A percentile compares a stretch with the other conserved stretches of the same genome.
Conservation (phyloP, 116 monocot species). For the Posidonia oceanica region DNA sequence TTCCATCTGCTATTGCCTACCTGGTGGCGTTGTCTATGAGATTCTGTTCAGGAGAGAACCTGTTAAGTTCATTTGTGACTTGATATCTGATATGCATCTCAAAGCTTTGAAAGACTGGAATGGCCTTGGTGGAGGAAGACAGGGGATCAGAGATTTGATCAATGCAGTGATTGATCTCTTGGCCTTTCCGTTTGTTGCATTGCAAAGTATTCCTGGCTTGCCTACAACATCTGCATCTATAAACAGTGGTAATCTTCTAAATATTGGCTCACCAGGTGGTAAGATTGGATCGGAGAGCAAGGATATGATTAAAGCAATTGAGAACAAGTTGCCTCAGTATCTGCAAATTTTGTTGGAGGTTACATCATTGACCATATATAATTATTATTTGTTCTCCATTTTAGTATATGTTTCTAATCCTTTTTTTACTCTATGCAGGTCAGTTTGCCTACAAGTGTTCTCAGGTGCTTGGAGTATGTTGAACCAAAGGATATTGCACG, state of each 20-base stretch:
- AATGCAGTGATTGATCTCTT: constrained; percentile 79
- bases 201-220: constrained; percentile 64
- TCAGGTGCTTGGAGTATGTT: constrained; percentile 52
- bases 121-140: constrained; percentile 67
- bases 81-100: constrained; percentile 61
- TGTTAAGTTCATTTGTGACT: constrained; percentile 44
- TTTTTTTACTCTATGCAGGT: constrained; percentile 29
- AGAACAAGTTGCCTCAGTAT: constrained; percentile 57
- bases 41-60: constrained; percentile 61
- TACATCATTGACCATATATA: not conserved
- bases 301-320: constrained; percentile 59
- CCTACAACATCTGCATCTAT: constrained; percentile 83
- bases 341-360: constrained; percentile 87
- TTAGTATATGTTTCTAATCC: not conserved
- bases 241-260: constrained; percentile 76
- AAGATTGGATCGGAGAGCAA: constrained; percentile 70
- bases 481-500: constrained; percentile 44
- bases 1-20: constrained; percentile 57
- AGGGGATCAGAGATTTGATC: constrained; percentile 62
- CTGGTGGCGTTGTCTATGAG: constrained; percentile 62
- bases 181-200: constrained; percentile 91
- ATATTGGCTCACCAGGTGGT: constrained; percentile 64
- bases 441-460: constrained; percentile 42
- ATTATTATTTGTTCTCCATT: not conserved
- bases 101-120: constrained; percentile 54